phyloP scores from a whole-genome alignment of 2,329 filamentous ascomycete genomes.

The Metarhizium rileyi region DNA sequence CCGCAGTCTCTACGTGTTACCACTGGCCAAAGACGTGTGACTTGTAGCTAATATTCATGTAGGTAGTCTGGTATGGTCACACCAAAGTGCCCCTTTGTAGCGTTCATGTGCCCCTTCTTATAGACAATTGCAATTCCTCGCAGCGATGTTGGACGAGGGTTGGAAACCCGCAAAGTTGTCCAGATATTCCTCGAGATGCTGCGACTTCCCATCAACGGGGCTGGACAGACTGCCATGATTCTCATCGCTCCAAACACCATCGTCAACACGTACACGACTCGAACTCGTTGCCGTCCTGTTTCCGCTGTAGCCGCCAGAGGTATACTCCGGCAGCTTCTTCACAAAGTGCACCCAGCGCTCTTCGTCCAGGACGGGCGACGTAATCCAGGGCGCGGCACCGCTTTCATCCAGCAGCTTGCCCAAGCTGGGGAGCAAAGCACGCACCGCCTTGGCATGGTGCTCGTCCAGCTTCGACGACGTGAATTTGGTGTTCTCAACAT shows the following conservation, averaged over 20 bases:
- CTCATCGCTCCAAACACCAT: background rate
- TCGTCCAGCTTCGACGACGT: background rate
- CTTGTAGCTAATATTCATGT: no score
- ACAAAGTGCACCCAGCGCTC: background rate
- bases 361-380: background rate
- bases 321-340: background rate
- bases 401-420: slow-evolving; percentile 1
- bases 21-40: no score
- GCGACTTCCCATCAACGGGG: background rate
- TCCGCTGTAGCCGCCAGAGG: background rate
- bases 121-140: background rate
- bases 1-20: no score
- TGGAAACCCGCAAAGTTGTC: background rate
- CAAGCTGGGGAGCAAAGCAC: background rate
- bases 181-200: background rate
- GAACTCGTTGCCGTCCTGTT: background rate
- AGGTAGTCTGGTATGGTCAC: no score
- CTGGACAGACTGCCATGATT: background rate
- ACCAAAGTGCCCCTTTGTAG: no score
- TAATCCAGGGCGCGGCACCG: background rate
- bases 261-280: background rate
- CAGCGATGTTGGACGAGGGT: background rate
- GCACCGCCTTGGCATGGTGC: background rate
- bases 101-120: no score
- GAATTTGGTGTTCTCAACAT: slow-evolving; percentile 3